phyloP scores from a whole-genome alignment of 176 grass and related monocot genomes.

The Oryza nivara region DNA sequence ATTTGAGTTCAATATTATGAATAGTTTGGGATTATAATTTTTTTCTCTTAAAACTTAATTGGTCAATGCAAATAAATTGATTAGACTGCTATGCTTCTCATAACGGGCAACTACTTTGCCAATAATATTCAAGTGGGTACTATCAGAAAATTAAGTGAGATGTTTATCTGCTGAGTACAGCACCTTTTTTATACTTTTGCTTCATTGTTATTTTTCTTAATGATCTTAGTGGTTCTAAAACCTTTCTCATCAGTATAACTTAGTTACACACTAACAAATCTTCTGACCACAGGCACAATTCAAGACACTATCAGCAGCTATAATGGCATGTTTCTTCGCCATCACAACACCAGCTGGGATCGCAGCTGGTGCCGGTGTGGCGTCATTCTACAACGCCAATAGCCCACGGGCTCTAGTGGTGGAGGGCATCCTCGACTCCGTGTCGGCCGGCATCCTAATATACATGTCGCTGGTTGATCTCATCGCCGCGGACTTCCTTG shows the following conservation, averaged over 20 bases:
- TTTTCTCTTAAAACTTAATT: neutral
- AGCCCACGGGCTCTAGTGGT: slow-evolving; percentile 73
- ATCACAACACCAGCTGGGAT: slow-evolving; percentile 85
- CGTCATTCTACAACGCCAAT: slow-evolving; percentile 75
- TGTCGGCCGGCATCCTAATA: slow-evolving; percentile 88
- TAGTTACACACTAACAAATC: slow-evolving; percentile 9
- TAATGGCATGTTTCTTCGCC: slow-evolving; percentile 86
- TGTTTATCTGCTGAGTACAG: neutral
- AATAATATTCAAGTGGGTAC: neutral
- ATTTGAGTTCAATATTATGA: neutral
- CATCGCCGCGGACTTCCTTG: slow-evolving; percentile 82
- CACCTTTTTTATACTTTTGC: neutral
- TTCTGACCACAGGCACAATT: slow-evolving; percentile 64
- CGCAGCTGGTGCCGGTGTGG: slow-evolving; percentile 43
- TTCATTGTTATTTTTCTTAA: neutral
- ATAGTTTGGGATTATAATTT: neutral
- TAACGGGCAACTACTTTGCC: neutral
- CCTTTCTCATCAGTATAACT: neutral
- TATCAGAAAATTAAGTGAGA: neutral
- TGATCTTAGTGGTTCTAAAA: neutral
- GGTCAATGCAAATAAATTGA: neutral
- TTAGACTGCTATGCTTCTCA: neutral
- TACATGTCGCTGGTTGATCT: slow-evolving; percentile 94
- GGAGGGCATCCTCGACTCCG: slow-evolving; percentile 80
- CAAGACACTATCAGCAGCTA: slow-evolving; percentile 47